Conservation (phyloP, 345 rosid genomes). For the Linum lewisii region DNA sequence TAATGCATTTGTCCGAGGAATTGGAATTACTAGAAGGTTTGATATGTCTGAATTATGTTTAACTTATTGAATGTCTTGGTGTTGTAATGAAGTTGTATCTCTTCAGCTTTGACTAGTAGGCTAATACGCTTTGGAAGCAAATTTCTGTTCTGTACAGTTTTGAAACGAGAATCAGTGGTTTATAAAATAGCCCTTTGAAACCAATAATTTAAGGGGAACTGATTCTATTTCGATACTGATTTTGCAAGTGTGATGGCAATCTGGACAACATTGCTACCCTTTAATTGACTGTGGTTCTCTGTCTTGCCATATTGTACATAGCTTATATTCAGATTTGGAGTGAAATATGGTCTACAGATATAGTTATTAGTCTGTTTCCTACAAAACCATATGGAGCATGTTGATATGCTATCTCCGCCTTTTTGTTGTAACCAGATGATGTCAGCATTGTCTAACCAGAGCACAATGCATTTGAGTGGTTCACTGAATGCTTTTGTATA, state of each 20-base stretch:
- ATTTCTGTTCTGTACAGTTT: not conserved
- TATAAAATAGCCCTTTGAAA: not conserved
- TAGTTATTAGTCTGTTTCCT: not conserved
- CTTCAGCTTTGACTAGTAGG: conserved; percentile 5
- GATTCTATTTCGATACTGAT: not conserved
- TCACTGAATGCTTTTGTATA: too few species aligned
- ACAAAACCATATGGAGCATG: too few species aligned
- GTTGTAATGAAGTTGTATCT: not conserved
- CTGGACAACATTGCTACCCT: not conserved
- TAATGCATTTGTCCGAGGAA: conserved; percentile 83
- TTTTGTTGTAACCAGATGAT: too few species aligned
- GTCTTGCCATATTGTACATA: too few species aligned
- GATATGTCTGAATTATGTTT: conserved; percentile 3
- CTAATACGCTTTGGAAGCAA: not conserved
- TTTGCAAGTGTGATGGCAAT: not conserved
- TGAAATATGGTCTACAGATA: too few species aligned
- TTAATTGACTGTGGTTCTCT: too few species aligned
- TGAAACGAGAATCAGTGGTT: not conserved
- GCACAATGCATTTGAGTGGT: too few species aligned
- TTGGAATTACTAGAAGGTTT: conserved; percentile 94
- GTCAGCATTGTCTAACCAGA: too few species aligned
- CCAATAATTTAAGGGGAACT: not conserved
- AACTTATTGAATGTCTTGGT: not conserved
- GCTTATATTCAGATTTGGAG: not conserved
- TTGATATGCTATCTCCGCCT: not conserved